Base-by-base conservation (phyloP, 2,329 filamentous ascomycete genomes). In the Scleromitrula shiraiana region DNA sequence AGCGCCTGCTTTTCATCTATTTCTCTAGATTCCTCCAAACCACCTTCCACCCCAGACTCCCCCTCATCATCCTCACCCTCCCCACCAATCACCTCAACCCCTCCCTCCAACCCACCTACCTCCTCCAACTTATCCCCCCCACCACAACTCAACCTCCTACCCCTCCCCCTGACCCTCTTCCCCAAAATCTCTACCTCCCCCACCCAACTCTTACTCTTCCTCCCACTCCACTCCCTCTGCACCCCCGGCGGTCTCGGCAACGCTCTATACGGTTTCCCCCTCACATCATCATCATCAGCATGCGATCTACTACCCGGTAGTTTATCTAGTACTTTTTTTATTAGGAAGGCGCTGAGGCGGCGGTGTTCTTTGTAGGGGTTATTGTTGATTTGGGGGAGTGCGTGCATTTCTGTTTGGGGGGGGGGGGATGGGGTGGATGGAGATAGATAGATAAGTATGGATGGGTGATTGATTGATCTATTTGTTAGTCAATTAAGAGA, bases 321-420 rank as follows among this genome's bases (percentile, higher is more conserved):
- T 19, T 23, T 40, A 35, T 48, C 39, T 1, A 48, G 6, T 5
- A 38, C 38, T 29, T 24, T 48, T 2, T 32, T 30, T 2, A 48
- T 42, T 3, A 48, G 37, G 4, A 29, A 17, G 5, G 45, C 17
- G 24, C 27, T 35, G n/a, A 48, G 27, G 19, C 38, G 38, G 8
- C 30, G 23, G 22, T 30, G 38, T 22, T 48, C 45, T 29, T n/a
- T n/a, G n/a, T n/a, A n/a, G n/a, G n/a, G 38, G 29, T 15, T 40
- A 38, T 29, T 38, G 41, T 8, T 33, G 38, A n/a, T 23, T n/a
- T n/a, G n/a, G n/a, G n/a, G 38, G 3, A 38, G 35, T 7, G 35
- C 35, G 35, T 38, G 12, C 35, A 38, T 38, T 12, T 38, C 7
- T 17, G 30, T n/a, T 33, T 15, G 17, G 30, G n/a, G 7, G 30